These are phyloP conservation scores for Phalaenopsis hybrid DNA, from an alignment of 116 monocot genomes.

Conservation along the genomic window DNA sequence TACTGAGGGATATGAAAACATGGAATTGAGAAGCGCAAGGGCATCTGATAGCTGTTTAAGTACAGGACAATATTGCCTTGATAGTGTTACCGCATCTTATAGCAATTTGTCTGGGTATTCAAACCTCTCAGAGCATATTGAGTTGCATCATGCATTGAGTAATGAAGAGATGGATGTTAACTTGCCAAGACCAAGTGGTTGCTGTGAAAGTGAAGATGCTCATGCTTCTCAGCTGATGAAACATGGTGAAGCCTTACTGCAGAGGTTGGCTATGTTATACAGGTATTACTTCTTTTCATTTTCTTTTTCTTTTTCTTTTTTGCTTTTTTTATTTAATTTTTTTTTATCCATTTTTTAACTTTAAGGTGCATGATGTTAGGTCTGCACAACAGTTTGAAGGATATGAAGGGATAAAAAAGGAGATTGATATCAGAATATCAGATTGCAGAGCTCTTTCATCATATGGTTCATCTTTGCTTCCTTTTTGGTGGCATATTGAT, in stretches of 20 bases:
- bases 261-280: constrained; percentile 46
- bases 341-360: background rate
- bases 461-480: constrained; percentile 81
- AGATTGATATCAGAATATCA: constrained; percentile 68
- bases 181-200: constrained; percentile 1
- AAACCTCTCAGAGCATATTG: background rate
- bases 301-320: background rate
- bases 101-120: background rate
- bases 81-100: background rate
- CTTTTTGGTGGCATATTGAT: constrained; percentile 88
- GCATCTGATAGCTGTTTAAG: constrained; percentile 23
- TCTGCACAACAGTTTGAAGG: constrained; percentile 15
- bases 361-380: constrained; percentile 7
- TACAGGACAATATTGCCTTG: constrained; percentile 13
- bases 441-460: constrained; percentile 79
- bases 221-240: constrained; percentile 47
- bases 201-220: constrained; percentile 31
- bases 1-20: constrained; percentile 11
- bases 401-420: constrained; percentile 45
- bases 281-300: constrained; percentile 29
- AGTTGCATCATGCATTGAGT: constrained; percentile 6
- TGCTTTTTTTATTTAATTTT: no score
- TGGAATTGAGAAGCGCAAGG: constrained; percentile 19
- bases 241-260: constrained; percentile 54
- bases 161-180: constrained; percentile 23